Percentiles rank a stretch among this genome's conserved stretches.
phyloP scores from a whole-genome alignment of 2,329 filamentous ascomycete genomes.

The Bipolaris zeicola region DNA sequence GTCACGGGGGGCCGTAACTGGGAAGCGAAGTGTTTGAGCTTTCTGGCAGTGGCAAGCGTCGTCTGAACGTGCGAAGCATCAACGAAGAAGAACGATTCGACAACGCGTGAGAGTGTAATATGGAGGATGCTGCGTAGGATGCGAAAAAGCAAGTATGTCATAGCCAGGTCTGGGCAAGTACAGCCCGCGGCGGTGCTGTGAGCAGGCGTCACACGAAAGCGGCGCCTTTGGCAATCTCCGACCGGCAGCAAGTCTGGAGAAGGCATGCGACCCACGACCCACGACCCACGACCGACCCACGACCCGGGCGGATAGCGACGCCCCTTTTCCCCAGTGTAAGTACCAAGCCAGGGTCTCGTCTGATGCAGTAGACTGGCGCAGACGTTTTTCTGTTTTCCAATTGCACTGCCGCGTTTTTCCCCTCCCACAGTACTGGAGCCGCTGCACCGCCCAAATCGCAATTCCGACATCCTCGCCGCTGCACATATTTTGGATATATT shows the following conservation, averaged over 20 bases:
- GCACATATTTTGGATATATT: slow-evolving; percentile 10
- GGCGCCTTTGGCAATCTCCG: slow-evolving; percentile 30
- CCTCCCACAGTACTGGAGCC: slow-evolving; percentile 18
- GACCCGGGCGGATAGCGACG: slow-evolving; percentile 20
- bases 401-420: slow-evolving; percentile 14
- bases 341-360: slow-evolving; percentile 17
- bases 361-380: slow-evolving; percentile 17
- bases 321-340: slow-evolving; percentile 28
- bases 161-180: slow-evolving; percentile 13
- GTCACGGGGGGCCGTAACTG: neutral
- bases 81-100: neutral
- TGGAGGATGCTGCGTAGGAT: slow-evolving; percentile 2
- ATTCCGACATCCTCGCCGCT: slow-evolving; percentile 12
- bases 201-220: slow-evolving; percentile 31
- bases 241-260: slow-evolving; percentile 19
- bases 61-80: neutral
- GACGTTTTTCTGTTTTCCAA: slow-evolving; percentile 21
- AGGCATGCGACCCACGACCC: slow-evolving; percentile 18
- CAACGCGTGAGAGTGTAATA: neutral
- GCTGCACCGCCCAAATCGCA: slow-evolving; percentile 15
- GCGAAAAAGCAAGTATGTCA: neutral
- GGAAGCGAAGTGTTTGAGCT: neutral
- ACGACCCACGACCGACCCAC: slow-evolving; percentile 3
- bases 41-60: neutral
- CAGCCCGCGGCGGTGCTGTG: slow-evolving; percentile 15